Evolutionary conservation across 345 rosid species (phyloP), one percentile per base, ranked within the genome.

Genomic region (Leavenworthia alabamica): DNA sequence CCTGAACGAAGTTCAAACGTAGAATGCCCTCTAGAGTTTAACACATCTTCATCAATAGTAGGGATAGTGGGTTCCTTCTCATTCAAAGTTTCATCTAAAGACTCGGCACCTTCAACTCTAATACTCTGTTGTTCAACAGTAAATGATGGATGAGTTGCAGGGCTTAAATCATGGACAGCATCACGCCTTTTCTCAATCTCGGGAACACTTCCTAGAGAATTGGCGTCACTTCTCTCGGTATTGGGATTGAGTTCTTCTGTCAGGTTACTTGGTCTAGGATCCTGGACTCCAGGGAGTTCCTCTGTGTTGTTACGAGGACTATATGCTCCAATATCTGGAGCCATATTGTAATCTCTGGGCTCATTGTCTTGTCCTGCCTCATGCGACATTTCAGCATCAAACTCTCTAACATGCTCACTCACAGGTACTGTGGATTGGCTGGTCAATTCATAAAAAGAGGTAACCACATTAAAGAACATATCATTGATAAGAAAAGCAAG

Each of bases 141-240:
- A 49, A 64, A 20, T 12, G 78, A 37, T 55, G 76, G 75, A 33
- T 64, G 39, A 15, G 62, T 67, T 52, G 40, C 75, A 17, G 76
- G 55, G 66, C 73, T 53, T 22, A 73, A 48, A 68, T 64, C 83
- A 23, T 22, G 75, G 2, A 27, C 56, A 28, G 79, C 73, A 35
- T 83, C 94, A 57, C 96, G 86, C 78, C 74, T 58, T 40, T 29
- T 69, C 79, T 86, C 98, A 64, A 80, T 53, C 26, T 78, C 83
- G 1, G 84, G 94, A 58, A 71, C 10, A 72, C 46, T 67, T 64
- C 53, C 70, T 32, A 78, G 75, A 52, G 81, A 67, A 68, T 19
- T 33, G 10, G 43, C 65, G 3, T 35, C 54, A 36, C 49, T 64
- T 33, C 47, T 23, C 59, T 22, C 60, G 6, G 47, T 29, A 29